Conservation (phyloP, 2,329 filamentous ascomycete genomes). For the Cladobotryum protrusum region DNA sequence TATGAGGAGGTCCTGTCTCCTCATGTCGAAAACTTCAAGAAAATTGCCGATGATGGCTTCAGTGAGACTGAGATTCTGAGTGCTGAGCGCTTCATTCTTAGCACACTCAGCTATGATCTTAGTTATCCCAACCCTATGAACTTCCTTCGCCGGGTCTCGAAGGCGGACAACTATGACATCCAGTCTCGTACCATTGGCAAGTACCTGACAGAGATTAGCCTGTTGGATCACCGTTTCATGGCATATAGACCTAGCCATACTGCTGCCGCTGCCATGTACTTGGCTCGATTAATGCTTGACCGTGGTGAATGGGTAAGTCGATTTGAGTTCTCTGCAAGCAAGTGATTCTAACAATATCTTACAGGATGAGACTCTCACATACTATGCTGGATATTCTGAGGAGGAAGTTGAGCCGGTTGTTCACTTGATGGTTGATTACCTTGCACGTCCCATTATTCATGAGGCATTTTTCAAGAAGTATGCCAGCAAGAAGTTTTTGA, state of each 20-base stretch:
- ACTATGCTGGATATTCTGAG: conserved; percentile 91
- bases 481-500: conserved; percentile 97
- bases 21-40: conserved; percentile 93
- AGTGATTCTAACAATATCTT: conserved; percentile 7
- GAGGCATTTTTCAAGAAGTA: conserved; percentile 99
- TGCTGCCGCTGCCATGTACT: conserved; percentile 90
- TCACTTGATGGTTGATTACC: conserved; percentile 92
- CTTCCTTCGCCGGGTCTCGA: conserved; percentile 96
- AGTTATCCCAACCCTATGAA: conserved; percentile 99
- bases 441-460: conserved; percentile 81
- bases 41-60: conserved; percentile 95
- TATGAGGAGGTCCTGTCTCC: conserved; percentile 98
- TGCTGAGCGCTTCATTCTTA: conserved; percentile 91
- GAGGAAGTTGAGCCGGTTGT: conserved; percentile 90
- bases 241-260: conserved; percentile 81
- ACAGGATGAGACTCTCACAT: conserved; percentile 74
- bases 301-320: conserved; percentile 80
- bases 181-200: conserved; percentile 95
- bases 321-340: not conserved
- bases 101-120: conserved; percentile 88
- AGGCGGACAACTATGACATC: conserved; percentile 99
- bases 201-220: conserved; percentile 94
- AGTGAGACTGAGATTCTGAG: conserved; percentile 90
- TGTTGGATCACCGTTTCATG: conserved; percentile 93
- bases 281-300: conserved; percentile 83